Conservation (phyloP, 331 rosid genomes). For the Saraca asoca region DNA sequence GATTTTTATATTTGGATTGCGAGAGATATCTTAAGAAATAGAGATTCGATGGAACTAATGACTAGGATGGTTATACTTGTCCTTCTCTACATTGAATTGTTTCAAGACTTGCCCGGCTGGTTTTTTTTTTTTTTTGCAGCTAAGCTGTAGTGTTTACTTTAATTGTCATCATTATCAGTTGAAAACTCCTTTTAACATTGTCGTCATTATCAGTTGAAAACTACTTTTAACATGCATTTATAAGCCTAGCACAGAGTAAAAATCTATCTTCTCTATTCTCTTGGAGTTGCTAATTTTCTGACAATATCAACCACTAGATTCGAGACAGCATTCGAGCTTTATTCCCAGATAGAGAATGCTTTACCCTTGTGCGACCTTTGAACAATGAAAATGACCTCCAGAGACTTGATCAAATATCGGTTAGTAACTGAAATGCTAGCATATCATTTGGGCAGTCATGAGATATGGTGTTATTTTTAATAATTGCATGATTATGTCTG, state of each 20-base stretch:
- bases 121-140: constrained; percentile 2
- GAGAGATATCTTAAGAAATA: too few species aligned
- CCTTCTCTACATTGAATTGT: constrained; percentile 4
- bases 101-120: too few species aligned
- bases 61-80: constrained; percentile 4
- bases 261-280: neutral
- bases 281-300: constrained; percentile 40
- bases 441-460: constrained; percentile 5
- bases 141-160: constrained; percentile 10
- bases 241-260: too few species aligned
- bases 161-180: neutral
- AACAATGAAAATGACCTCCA: constrained; percentile 80
- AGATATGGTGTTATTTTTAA: neutral
- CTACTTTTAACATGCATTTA: neutral
- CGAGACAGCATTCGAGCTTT: constrained; percentile 87
- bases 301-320: constrained; percentile 50
- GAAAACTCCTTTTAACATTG: neutral
- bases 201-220: neutral
- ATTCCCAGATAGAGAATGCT: constrained; percentile 90
- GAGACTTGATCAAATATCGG: constrained; percentile 76
- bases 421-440: constrained; percentile 35
- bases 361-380: constrained; percentile 86
- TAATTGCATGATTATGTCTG: constrained; percentile 8
- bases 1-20: too few species aligned
- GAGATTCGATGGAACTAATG: too few species aligned